Evolutionary conservation across 2,329 filamentous ascomycete species (phyloP), one percentile per base, ranked within the genome.

Genomic region (Exophiala spinifera): DNA sequence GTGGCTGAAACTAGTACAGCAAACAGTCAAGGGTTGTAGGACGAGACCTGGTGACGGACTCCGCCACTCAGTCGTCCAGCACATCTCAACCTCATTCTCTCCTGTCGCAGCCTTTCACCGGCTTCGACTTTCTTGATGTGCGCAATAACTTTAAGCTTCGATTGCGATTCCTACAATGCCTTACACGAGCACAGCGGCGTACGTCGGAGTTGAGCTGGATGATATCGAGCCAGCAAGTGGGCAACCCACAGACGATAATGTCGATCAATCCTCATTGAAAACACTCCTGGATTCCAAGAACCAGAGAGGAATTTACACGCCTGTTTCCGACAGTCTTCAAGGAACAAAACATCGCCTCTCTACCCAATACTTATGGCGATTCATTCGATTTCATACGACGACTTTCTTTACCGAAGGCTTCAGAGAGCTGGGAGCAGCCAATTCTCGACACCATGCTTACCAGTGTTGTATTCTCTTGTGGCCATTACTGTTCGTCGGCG

Each of bases 181-280:
- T 8, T n/a, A 7, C 19, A 5, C 42, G 7, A 28, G 11, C 17
- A 48, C n/a, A 14, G 37, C 20, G 36, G 21, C 19, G n/a, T 53
- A 53, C 20, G 36, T 40, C 20, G 50, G 50, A 14, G 44, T 47
- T 14, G 33, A 53, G 11, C 39, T 47, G 33, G 50, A 53, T 23
- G 50, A 53, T 17, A 5, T 34, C 20, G 44, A 33, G 5, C 4
- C 43, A 8, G 43, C 20, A 28, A 46, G 34, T 34, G 44, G 21
- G 28, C 33, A 8, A 15, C 33, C 43, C 8, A 21, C 19, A n/a
- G 23, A 43, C 21, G 47, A 36, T 15, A 31, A 37, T 17, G 33
- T 33, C 34, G 47, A 23, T 28, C 21, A 14, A 6, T 44, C 40
- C 20, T 53, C 50, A 4, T 17, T 31, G 11, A 47, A 19, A 19